A percentile compares a stretch with the other conserved stretches of the same genome.
Conservation (phyloP, 2,329 filamentous ascomycete species). For the Aspergillus pseudonomiae region DNA sequence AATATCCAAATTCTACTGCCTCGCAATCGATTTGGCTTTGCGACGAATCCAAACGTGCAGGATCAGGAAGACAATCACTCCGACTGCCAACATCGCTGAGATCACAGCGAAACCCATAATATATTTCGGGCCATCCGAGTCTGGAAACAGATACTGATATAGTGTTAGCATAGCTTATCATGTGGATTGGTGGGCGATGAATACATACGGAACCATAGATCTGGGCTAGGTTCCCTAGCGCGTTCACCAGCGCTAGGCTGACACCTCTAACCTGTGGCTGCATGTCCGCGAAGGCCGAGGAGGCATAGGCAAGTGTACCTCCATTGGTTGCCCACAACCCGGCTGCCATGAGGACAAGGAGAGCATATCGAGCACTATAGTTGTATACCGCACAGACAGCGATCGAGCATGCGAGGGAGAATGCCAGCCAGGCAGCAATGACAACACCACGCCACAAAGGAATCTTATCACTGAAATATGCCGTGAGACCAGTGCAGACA, state of each 20-base stretch:
- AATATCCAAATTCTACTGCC: background rate
- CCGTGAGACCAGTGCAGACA: slow-evolving; percentile 51
- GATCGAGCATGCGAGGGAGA: slow-evolving; percentile 44
- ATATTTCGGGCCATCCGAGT: slow-evolving; percentile 53
- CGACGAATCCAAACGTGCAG: slow-evolving; percentile 32
- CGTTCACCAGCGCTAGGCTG: slow-evolving; percentile 57
- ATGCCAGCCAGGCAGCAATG: slow-evolving; percentile 52
- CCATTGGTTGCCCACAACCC: slow-evolving; percentile 59
- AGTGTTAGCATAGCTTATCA: background rate
- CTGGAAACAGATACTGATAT: slow-evolving; percentile 52
- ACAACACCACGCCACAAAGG: slow-evolving; percentile 52
- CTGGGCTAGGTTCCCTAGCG: slow-evolving; percentile 57
- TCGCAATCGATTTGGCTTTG: background rate
- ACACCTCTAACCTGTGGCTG: slow-evolving; percentile 55
- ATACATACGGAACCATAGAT: slow-evolving; percentile 52
- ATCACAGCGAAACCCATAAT: slow-evolving; percentile 48
- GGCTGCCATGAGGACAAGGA: slow-evolving; percentile 60
- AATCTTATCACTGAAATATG: slow-evolving; percentile 53
- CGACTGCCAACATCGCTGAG: slow-evolving; percentile 36
- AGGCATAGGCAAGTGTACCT: slow-evolving; percentile 55
- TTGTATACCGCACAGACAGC: slow-evolving; percentile 52
- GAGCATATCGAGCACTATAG: slow-evolving; percentile 56
- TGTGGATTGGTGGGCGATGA: background rate
- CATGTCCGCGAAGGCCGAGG: slow-evolving; percentile 56
- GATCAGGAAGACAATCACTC: slow-evolving; percentile 30